These are phyloP conservation scores for Aspergillus sp. DNA, from an alignment of 2,329 filamentous ascomycete genomes.

Conservation along the genomic window DNA sequence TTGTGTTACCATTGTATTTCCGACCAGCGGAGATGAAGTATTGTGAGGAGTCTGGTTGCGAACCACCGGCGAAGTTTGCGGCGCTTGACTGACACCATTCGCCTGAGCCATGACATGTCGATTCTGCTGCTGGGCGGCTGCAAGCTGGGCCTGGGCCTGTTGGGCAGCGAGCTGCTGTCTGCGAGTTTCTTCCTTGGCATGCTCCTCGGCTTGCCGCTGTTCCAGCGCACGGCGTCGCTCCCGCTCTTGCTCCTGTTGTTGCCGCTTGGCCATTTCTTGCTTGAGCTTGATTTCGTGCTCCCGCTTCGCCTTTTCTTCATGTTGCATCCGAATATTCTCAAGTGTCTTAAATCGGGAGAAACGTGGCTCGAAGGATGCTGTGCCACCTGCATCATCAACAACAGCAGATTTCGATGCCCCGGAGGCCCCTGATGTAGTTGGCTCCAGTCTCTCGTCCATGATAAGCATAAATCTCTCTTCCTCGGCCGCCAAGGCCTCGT, in stretches of 20 bases:
- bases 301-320: constrained; percentile 61
- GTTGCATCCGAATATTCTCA: constrained; percentile 73
- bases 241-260: constrained; percentile 44
- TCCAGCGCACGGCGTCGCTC: constrained; percentile 44
- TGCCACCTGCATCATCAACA: constrained; percentile 68
- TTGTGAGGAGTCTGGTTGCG: constrained; percentile 44
- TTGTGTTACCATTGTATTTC: constrained; percentile 34
- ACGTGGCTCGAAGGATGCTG: constrained; percentile 72
- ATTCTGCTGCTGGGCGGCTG: constrained; percentile 38
- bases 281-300: constrained; percentile 45
- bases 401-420: constrained; percentile 59
- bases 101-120: constrained; percentile 47
- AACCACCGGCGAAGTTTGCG: constrained; percentile 44
- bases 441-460: constrained; percentile 74
- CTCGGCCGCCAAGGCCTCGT: constrained; percentile 85
- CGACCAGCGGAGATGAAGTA: constrained; percentile 41
- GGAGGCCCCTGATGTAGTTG: constrained; percentile 54
- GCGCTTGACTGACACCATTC: constrained; percentile 37
- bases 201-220: constrained; percentile 41
- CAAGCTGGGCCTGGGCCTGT: constrained; percentile 41
- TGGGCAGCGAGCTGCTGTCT: constrained; percentile 40
- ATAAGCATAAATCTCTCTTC: constrained; percentile 90
- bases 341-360: constrained; percentile 92
- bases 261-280: constrained; percentile 45
- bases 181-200: constrained; percentile 34